phyloP scores from a whole-genome alignment of 306 rosid genomes.

The Gleditsia sinensis region DNA sequence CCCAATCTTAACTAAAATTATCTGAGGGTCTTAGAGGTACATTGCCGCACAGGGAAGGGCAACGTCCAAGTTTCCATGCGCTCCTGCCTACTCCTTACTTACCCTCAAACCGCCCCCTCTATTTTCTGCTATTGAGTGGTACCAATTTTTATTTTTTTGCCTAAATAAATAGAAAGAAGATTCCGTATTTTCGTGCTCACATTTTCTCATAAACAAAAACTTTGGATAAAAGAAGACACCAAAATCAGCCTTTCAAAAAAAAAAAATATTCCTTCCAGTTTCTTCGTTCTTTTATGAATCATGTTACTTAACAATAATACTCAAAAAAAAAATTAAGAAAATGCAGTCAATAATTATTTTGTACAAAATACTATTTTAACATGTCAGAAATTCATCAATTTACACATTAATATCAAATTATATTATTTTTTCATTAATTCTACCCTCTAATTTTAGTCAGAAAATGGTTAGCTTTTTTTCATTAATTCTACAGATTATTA shows the following conservation, averaged over 20 bases:
- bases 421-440: too few species aligned
- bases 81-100: slow-evolving; percentile 18
- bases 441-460: too few species aligned
- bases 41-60: background rate
- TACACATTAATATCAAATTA: too few species aligned
- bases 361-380: too few species aligned
- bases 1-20: background rate
- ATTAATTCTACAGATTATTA: too few species aligned
- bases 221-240: background rate
- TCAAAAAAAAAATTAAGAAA: too few species aligned
- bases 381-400: too few species aligned
- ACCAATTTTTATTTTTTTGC: background rate
- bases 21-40: background rate
- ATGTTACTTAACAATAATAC: too few species aligned
- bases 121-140: background rate
- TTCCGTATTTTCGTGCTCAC: background rate
- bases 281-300: background rate
- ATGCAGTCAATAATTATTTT: too few species aligned
- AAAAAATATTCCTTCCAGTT: too few species aligned
- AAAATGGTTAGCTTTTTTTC: too few species aligned
- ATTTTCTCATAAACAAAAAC: background rate
- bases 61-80: slow-evolving; percentile 31
- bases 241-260: background rate
- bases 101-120: background rate
- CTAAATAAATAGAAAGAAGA: background rate